Conservation (phyloP, 2,329 filamentous ascomycete species). For the Botryotinia calthae region DNA sequence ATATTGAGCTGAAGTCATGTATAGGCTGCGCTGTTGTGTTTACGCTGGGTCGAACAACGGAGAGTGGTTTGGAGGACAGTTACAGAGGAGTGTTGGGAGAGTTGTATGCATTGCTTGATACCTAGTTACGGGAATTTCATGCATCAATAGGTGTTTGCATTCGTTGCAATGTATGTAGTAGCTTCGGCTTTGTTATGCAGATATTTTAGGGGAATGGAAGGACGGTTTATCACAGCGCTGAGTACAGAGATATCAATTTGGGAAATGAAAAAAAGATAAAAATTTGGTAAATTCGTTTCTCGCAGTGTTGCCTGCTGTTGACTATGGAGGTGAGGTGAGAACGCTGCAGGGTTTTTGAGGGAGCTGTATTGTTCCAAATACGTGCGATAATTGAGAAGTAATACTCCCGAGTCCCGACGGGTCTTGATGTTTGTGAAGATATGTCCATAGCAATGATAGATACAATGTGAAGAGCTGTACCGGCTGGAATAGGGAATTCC, state of each 20-base stretch:
- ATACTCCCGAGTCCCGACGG: not conserved
- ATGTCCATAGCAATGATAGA: not conserved
- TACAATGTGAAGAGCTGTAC: not conserved
- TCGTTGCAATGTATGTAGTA: slow-evolving; percentile 7
- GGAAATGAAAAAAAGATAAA: slow-evolving; percentile 7
- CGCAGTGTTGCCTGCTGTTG: not conserved
- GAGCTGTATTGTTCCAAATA: not conserved
- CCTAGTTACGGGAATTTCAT: not conserved
- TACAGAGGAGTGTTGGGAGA: not conserved
- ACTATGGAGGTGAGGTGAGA: not conserved
- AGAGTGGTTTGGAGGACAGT: not conserved
- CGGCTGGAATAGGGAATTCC: not conserved
- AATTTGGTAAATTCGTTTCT: not conserved
- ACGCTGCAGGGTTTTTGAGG: not conserved
- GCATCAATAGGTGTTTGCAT: slow-evolving; percentile 11
- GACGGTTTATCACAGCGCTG: slow-evolving; percentile 1
- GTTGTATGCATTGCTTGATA: not conserved
- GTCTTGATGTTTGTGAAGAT: not conserved
- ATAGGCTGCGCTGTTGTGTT: not conserved
- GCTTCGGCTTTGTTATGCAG: slow-evolving; percentile 13
- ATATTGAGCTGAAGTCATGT: not conserved
- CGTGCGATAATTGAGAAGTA: not conserved
- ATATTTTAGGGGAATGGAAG: not conserved
- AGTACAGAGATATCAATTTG: slow-evolving; percentile 17
- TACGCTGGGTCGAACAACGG: not conserved